Evolutionary conservation across 2,329 filamentous ascomycete genomes (phyloP), one percentile per base, ranked within the genome.

Genomic region (Alternaria sp.): DNA sequence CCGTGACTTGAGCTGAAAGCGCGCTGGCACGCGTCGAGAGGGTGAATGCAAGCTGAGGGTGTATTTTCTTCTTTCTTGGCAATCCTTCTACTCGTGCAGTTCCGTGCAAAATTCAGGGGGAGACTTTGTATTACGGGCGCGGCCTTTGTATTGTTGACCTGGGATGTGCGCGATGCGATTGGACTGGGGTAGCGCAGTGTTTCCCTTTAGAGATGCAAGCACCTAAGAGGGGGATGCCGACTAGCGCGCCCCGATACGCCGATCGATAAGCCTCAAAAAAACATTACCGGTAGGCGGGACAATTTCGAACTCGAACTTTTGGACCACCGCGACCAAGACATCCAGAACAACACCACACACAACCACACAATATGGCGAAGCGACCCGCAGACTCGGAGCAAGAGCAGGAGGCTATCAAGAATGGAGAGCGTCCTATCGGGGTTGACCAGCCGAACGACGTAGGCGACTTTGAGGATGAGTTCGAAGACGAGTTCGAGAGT

Each of bases 391-490:
- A 88, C 60, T 73, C 81, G 44, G 76, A 80, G 36, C 79, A 81
- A 51, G 80, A 83, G 62, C 72, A 74, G 42, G 81, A 83, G 59
- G 79, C 85, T 39, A 82, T 89, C 69, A 88, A 88, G 77, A 83
- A 84, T 61, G 87, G 86, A 58, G 84, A 86, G 61, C 81, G 86
- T 31, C 86, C 86, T 60, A 78, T 85, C 63, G 80, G 78, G 51
- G 79, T 75, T 77, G 82, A 65, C 61, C 40, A 28, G 26, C 66
- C 66, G 21, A 56, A 60, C 63, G 84, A 87, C 55, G 82, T 80
- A 60, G 83, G 84, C 63, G 90, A 98, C 68, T 98, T 96, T 64
- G 95, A 97, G 74, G 95, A 97, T 80, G 94, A 98, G 74, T 97
- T 94, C 68, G 92, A 94, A 78, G 91, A 94, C 72, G 91, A 94